Base-by-base conservation (phyloP, 495 filamentous ascomycete genomes). In the Penicillium riverlandense region DNA sequence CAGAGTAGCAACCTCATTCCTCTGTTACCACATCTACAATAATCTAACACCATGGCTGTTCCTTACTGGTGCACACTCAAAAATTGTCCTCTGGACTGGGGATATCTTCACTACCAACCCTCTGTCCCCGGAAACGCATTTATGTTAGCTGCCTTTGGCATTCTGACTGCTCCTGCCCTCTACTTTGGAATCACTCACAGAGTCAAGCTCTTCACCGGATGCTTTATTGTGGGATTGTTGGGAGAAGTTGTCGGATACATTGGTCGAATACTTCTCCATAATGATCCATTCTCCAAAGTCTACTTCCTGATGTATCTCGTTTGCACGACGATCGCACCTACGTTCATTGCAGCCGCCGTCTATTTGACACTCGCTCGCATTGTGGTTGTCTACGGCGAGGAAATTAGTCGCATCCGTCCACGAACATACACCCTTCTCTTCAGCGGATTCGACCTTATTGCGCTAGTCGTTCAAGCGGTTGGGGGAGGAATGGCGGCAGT, bases 301-400 rank as follows among this genome's bases (percentile, higher is more conserved):
- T 32, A 41, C 7, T 70, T 60, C 40, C 44, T 65, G 7, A 71
- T 63, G 41, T 71, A 75, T 44, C 59, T 79, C 11, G 65, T 82
- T 51, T 58, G 52, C 35, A 55, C 79, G 1, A 79, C 75, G 8
- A 72, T 80, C 38, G 78, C 59, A 0, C 78, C 78, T 3, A 75
- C 75, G 39, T 75, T 82, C 47, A 53, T 80, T 46, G 66, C 69
- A 29, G 78, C 74, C 11, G 63, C 65, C 11, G 69, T 82, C 50
- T 82, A 82, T 50, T 58, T 80, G 28, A 75, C 68, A 52, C 66
- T 82, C 6, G 65, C 65, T 0, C 70, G 73, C 5, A 73, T 79
- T 43, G 63, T 79, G 43, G 59, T 56, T 2, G 48, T 71, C 34
- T 72, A 74, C 44, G 71, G 74, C 38, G 47, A 57, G 8, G 40